Conservation (phyloP, 1,139 yeast species). For the Candida pseudoviswanathii region DNA sequence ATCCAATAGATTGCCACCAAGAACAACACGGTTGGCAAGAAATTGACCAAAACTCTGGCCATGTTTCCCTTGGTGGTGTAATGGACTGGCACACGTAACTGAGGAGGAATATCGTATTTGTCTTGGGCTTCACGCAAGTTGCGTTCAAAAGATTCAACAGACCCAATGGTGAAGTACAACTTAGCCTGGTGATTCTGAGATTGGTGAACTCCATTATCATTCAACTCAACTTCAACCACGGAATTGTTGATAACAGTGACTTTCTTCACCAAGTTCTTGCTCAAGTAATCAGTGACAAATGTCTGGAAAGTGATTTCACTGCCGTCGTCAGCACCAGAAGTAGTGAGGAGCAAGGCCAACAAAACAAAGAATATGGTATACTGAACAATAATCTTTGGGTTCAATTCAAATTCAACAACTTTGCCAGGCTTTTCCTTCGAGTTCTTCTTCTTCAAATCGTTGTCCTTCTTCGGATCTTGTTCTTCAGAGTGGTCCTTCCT, state of each 20-base stretch:
- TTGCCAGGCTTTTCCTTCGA: conserved; percentile 13
- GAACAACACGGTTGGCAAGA: conserved; percentile 77
- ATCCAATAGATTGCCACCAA: conserved; percentile 85
- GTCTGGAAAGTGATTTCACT: conserved; percentile 49
- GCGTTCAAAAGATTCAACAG: conserved; percentile 88
- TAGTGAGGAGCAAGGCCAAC: conserved; percentile 20
- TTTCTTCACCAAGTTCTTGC: conserved; percentile 38
- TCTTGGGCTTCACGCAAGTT: conserved; percentile 77
- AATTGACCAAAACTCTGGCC: conserved; percentile 65
- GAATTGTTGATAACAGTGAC: conserved; percentile 43
- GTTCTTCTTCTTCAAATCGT: conserved; percentile 11
- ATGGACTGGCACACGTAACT: conserved; percentile 79
- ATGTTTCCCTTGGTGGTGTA: conserved; percentile 71
- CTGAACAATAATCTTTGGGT: conserved; percentile 31
- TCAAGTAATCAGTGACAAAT: conserved; percentile 42
- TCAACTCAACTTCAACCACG: conserved; percentile 42
- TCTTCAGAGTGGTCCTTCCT: background rate
- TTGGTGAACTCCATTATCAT: conserved; percentile 38
- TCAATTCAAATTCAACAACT: conserved; percentile 23
- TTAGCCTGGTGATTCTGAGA: conserved; percentile 21
- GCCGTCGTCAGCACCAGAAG: conserved; percentile 20
- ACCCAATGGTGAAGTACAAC: conserved; percentile 77
- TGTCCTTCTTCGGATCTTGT: conserved; percentile 14
- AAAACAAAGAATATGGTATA: conserved; percentile 23
- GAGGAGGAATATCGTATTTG: conserved; percentile 60